Evolutionary conservation across 768 basidiomycete species (phyloP).

Genomic region (Fomitopsis pulvina): DNA sequence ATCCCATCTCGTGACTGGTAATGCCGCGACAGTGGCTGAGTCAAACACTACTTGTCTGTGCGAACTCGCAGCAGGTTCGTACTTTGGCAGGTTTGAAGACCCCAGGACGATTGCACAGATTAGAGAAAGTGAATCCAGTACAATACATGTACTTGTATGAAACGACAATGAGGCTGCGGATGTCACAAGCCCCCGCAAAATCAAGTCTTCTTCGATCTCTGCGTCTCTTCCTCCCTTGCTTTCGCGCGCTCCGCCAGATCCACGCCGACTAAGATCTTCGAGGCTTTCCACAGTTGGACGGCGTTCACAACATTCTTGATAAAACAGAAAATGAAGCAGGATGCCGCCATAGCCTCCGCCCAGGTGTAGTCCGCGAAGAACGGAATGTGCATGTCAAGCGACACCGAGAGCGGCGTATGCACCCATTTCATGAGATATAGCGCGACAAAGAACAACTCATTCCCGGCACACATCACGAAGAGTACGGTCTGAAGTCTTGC

Average conservation of each 20-base stretch:
- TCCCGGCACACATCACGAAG: slow-evolving; percentile 89
- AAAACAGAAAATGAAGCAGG: slow-evolving; percentile 62
- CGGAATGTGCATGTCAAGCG: slow-evolving; percentile 20
- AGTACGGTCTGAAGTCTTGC: slow-evolving; percentile 55
- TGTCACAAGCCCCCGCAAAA: neutral
- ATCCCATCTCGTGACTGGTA: too few relatives aligned
- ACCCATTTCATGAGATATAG: slow-evolving; percentile 92
- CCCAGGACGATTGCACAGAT: too few relatives aligned
- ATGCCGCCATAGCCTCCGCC: slow-evolving; percentile 62
- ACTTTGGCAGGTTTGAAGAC: too few relatives aligned
- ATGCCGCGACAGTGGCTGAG: too few relatives aligned
- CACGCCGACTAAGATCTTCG: slow-evolving; percentile 89
- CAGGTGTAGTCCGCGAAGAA: slow-evolving; percentile 50
- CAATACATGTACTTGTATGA: too few relatives aligned
- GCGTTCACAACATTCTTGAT: slow-evolving; percentile 94
- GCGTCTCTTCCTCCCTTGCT: slow-evolving; percentile 38
- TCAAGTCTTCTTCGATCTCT: slow-evolving; percentile 13
- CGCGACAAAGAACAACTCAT: slow-evolving; percentile 93
- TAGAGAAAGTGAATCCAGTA: too few relatives aligned
- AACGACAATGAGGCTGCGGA: neutral
- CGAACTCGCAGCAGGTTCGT: too few relatives aligned
- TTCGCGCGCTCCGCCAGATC: slow-evolving; percentile 82
- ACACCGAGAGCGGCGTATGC: slow-evolving; percentile 56
- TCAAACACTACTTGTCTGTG: too few relatives aligned
- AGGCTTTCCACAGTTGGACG: slow-evolving; percentile 98